Evolutionary conservation across 306 rosid genomes (phyloP).

Genomic region (Boehmeria nivea): DNA sequence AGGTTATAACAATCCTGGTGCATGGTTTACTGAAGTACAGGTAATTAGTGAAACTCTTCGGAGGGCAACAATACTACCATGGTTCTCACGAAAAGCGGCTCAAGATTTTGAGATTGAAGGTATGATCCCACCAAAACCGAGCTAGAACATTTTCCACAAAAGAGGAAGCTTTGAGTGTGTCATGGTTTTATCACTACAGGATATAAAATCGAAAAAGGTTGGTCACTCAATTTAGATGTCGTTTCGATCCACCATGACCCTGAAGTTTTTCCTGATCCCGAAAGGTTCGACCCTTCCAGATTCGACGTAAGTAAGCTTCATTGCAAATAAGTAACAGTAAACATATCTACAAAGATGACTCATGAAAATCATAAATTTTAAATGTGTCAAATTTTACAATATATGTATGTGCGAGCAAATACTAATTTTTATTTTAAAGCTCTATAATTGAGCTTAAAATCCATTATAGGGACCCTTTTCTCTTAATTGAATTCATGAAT

Average conservation of each 20-base stretch:
- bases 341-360: too few relatives aligned
- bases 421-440: too few relatives aligned
- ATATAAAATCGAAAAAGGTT: conserved; percentile 64
- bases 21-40: conserved; percentile 26
- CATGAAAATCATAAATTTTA: too few relatives aligned
- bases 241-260: conserved; percentile 85
- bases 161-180: too few relatives aligned
- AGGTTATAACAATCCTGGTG: neutral
- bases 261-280: conserved; percentile 48
- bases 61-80: conserved; percentile 76
- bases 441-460: too few relatives aligned
- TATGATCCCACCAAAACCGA: too few relatives aligned
- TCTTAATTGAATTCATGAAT: neutral
- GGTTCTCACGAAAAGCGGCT: conserved; percentile 84
- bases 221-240: conserved; percentile 79
- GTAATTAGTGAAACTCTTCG: conserved; percentile 77
- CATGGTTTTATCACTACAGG: conserved; percentile 35
- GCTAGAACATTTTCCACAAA: too few relatives aligned
- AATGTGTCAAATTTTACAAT: too few relatives aligned
- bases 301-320: conserved; percentile 49
- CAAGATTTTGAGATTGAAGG: conserved; percentile 82
- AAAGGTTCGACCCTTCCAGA: conserved; percentile 72
- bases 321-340: too few relatives aligned
- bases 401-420: too few relatives aligned
- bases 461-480: too few relatives aligned